These are phyloP conservation scores for Effrenium voratum DNA, from an alignment of 73 alveolate species.

Conservation along the genomic window DNA sequence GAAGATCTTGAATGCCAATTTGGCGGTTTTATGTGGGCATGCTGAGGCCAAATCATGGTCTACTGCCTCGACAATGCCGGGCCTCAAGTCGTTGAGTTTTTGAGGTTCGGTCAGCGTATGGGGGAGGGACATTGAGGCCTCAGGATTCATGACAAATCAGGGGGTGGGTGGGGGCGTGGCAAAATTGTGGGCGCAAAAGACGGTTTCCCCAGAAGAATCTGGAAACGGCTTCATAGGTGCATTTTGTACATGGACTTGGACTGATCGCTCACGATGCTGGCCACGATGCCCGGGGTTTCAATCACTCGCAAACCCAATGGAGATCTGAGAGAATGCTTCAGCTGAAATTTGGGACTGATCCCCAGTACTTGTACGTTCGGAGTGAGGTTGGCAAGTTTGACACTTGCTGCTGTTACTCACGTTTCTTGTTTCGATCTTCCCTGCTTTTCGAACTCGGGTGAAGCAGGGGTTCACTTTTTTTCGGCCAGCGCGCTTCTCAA, in stretches of 20 bases:
- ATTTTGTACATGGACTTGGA: not conserved
- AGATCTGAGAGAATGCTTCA: not conserved
- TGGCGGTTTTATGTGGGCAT: not conserved
- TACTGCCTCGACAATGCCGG: slow-evolving; percentile 54
- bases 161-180: not conserved
- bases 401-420: not conserved
- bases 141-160: not conserved
- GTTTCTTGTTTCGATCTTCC: not conserved
- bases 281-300: not conserved
- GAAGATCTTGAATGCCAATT: not conserved
- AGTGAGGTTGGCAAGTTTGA: not conserved
- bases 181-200: not conserved
- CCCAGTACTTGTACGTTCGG: not conserved
- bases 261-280: not conserved
- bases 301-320: not conserved
- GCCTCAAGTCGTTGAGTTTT: not conserved
- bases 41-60: slow-evolving; percentile 43
- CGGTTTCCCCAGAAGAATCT: not conserved
- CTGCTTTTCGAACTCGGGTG: not conserved
- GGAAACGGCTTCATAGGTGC: not conserved
- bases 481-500: too few relatives aligned
- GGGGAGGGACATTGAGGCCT: not conserved
- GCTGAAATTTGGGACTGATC: not conserved
- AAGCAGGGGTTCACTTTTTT: too few relatives aligned
- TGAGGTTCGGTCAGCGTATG: not conserved